Evolutionary conservation across 257 asterid genomes (phyloP).

Genomic region (Ocimum tenuiflorum): DNA sequence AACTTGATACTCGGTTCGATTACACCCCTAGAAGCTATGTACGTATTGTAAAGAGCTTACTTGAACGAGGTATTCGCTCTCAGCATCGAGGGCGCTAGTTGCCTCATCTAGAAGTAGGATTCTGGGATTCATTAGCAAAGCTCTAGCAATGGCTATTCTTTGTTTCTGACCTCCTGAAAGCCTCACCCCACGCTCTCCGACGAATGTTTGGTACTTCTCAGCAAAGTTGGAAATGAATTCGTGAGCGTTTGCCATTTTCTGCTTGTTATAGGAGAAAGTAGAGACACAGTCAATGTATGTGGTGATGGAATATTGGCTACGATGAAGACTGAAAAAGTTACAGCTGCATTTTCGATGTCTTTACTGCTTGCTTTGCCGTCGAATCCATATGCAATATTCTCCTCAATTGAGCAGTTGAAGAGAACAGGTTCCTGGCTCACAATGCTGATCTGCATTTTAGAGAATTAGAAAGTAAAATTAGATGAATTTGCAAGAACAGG

Average conservation of each 20-base stretch:
- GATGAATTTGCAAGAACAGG: neutral
- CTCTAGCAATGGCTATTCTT: slow-evolving; percentile 83
- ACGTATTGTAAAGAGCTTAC: slow-evolving; percentile 23
- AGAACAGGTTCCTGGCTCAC: slow-evolving; percentile 93
- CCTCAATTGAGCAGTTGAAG: slow-evolving; percentile 78
- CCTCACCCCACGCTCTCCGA: slow-evolving; percentile 80
- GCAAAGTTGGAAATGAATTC: slow-evolving; percentile 60
- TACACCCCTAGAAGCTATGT: too few species aligned
- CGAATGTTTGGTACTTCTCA: slow-evolving; percentile 58
- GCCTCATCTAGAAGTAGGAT: slow-evolving; percentile 78
- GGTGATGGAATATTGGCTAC: neutral
- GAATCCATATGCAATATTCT: slow-evolving; percentile 75
- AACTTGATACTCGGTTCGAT: too few species aligned
- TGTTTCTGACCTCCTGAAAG: slow-evolving; percentile 92
- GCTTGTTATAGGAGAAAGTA: slow-evolving; percentile 13
- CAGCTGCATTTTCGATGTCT: slow-evolving; percentile 73
- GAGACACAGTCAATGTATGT: neutral
- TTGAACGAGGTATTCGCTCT: slow-evolving; percentile 77
- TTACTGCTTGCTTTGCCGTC: slow-evolving; percentile 59
- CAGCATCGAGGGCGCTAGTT: slow-evolving; percentile 81
- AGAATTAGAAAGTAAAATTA: neutral
- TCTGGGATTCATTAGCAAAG: slow-evolving; percentile 68
- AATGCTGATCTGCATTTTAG: slow-evolving; percentile 52
- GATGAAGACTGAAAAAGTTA: slow-evolving; percentile 26
- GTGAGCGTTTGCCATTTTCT: slow-evolving; percentile 85